A percentile compares a stretch with the other conserved stretches of the same genome.
These are phyloP conservation scores for Schizosaccharomyces japonicus DNA, from an alignment of 805 yeast genomes.

Conservation along the genomic window DNA sequence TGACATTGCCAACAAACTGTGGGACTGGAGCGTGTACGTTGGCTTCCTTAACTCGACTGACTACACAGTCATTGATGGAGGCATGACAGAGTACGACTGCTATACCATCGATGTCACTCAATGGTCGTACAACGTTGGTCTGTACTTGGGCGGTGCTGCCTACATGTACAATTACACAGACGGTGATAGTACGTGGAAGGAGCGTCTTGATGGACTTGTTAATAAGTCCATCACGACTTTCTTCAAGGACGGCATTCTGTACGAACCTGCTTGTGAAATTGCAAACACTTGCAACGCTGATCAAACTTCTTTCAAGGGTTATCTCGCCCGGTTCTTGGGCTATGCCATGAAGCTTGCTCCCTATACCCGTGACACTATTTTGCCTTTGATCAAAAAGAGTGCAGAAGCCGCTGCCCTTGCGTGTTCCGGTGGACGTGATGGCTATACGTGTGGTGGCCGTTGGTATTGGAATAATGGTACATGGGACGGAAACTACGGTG, in stretches of 20 bases:
- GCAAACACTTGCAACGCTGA: slow-evolving; percentile 37
- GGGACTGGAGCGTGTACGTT: slow-evolving; percentile 43
- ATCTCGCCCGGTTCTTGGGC: slow-evolving; percentile 40
- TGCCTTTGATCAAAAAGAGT: slow-evolving; percentile 24
- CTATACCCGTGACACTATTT: slow-evolving; percentile 24
- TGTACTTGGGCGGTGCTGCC: slow-evolving; percentile 45
- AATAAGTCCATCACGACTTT: slow-evolving; percentile 19
- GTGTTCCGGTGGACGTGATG: slow-evolving; percentile 62
- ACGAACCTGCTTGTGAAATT: slow-evolving; percentile 50
- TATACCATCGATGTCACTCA: slow-evolving; percentile 24
- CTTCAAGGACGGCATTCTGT: slow-evolving; percentile 31
- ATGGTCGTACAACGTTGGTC: slow-evolving; percentile 59
- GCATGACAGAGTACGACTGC: slow-evolving; percentile 26
- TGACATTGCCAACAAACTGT: slow-evolving; percentile 50
- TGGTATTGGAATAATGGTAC: slow-evolving; percentile 28
- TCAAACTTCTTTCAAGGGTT: slow-evolving; percentile 54
- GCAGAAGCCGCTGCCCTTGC: slow-evolving; percentile 53
- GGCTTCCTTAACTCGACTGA: slow-evolving; percentile 19
- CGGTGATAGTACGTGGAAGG: slow-evolving; percentile 31
- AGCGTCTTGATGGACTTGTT: slow-evolving; percentile 28
- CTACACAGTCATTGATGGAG: slow-evolving; percentile 41
- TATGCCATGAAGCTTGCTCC: slow-evolving; percentile 40
- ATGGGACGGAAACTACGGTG: slow-evolving; percentile 49
- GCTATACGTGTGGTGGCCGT: slow-evolving; percentile 56
- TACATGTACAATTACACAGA: slow-evolving; percentile 38